Evolutionary conservation across 2,329 filamentous ascomycete species (phyloP), one percentile per base, ranked within the genome.

Genomic region (Mollisiaceae sp.): DNA sequence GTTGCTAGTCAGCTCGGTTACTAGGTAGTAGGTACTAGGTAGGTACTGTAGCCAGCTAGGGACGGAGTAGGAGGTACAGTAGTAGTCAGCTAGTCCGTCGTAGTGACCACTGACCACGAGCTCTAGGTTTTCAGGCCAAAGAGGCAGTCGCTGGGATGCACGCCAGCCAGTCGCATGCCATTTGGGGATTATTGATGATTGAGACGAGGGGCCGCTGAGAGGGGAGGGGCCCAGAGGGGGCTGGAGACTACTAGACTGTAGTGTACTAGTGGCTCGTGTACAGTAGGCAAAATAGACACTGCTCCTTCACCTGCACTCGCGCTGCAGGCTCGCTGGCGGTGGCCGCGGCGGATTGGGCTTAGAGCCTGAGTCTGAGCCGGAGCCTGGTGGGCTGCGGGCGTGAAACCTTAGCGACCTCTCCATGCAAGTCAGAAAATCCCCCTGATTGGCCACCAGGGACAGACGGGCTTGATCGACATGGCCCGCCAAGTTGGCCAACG

Each of bases 381-480:
- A 32, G 27, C 27, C 27, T 32, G 27, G 27, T 32, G 45, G 11
- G 45, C 45, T 50, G 45, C 45, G 45, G 57, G 22, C 57, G 22
- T 61, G 59, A 61, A 61, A 61, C 59, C 20, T 32, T 55, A 61
- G 59, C 45, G 20, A 54, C 9, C n/a, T 54, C 35, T 57, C 24
- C 5, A 56, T 56, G 55, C 55, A 57, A 57, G 18, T 39, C 8
- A 57, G 55, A 22, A 57, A 20, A 38, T 39, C 11, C 27, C n/a
- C 35, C 36, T 55, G 59, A 61, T 55, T 54, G 45, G 32, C 32
- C n/a, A 61, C 12, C 45, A 54, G 32, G 9, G 59, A 45, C 38
- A 54, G 55, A 27, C 55, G 32, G 55, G 18, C 55, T 38, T 38
- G 55, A 57, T 57, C 55, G 55, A 38, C 55, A 35, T 15, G 24